Conservation (phyloP, 352 stramenopile species). For the Globisporangium iwayamae region DNA sequence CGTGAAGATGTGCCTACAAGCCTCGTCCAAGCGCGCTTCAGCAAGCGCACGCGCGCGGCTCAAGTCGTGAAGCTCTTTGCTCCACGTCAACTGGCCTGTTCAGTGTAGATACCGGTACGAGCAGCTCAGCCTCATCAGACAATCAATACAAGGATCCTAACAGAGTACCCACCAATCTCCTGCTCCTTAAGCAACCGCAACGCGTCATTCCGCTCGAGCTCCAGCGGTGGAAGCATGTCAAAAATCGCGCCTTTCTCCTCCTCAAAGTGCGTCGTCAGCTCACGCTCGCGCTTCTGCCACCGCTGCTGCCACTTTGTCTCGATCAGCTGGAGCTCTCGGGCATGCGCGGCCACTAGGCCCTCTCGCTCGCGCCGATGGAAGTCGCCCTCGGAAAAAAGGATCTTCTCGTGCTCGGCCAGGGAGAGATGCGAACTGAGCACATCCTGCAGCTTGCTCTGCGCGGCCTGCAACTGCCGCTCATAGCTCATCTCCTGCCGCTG, state of each 20-base stretch:
- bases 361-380: constrained; percentile 25
- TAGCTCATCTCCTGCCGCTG: constrained; percentile 36
- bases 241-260: constrained; percentile 25
- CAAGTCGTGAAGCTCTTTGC: constrained; percentile 12
- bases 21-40: constrained; percentile 28
- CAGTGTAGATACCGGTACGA: background rate
- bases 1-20: constrained; percentile 39
- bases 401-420: constrained; percentile 48
- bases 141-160: background rate
- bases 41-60: constrained; percentile 13
- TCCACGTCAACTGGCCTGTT: constrained; percentile 14
- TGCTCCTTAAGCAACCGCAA: constrained; percentile 25
- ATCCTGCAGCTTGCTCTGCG: constrained; percentile 41
- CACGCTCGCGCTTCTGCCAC: constrained; percentile 21
- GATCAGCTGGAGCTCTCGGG: constrained; percentile 25
- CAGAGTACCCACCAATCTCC: constrained; percentile 17
- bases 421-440: constrained; percentile 45
- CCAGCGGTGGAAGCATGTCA: constrained; percentile 32
- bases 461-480: constrained; percentile 35
- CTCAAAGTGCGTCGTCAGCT: constrained; percentile 19
- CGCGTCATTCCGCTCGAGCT: constrained; percentile 34
- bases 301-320: constrained; percentile 25
- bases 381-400: constrained; percentile 22
- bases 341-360: constrained; percentile 19
- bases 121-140: background rate